phyloP scores from a whole-genome alignment of 331 rosid genomes.

The Arachis monticola region DNA sequence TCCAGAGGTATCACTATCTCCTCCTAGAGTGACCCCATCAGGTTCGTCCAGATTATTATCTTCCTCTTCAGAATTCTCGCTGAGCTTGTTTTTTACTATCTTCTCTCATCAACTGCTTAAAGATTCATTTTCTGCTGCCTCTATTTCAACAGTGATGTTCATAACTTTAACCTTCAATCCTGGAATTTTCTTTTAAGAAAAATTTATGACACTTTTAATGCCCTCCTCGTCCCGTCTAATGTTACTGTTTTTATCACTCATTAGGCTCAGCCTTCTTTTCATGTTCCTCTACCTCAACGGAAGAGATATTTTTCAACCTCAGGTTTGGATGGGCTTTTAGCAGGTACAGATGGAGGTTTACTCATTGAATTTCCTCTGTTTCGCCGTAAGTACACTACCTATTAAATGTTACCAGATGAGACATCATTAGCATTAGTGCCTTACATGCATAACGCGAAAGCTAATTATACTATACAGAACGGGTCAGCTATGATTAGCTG shows the following conservation, averaged over 20 bases:
- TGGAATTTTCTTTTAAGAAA: constrained; percentile 95
- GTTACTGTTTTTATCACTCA: constrained; percentile 62
- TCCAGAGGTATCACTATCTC: constrained; percentile 56
- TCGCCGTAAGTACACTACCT: constrained; percentile 89
- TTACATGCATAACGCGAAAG: constrained; percentile 5
- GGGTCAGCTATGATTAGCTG: constrained; percentile 5
- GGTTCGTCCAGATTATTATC: constrained; percentile 68
- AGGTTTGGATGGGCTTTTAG: constrained; percentile 57
- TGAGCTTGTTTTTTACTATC: constrained; percentile 58
- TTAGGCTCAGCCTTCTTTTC: constrained; percentile 66
- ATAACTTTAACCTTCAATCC: constrained; percentile 89
- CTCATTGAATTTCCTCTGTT: constrained; percentile 65
- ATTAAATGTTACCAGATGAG: constrained; percentile 40
- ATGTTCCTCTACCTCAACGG: constrained; percentile 61
- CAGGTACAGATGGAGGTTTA: constrained; percentile 40
- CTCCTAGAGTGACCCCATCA: constrained; percentile 71
- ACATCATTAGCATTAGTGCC: constrained; percentile 41
- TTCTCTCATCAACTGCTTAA: constrained; percentile 79
- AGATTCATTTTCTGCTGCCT: constrained; percentile 63
- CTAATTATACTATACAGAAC: constrained; percentile 26
- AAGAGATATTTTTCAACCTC: constrained; percentile 62
- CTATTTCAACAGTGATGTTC: constrained; percentile 72
- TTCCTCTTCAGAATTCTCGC: constrained; percentile 69
- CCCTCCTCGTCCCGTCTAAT: constrained; percentile 96
- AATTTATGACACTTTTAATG: constrained; percentile 86